Conservation (phyloP, 176 grass and related monocot genomes). For the Tillandsia fasciculata region DNA sequence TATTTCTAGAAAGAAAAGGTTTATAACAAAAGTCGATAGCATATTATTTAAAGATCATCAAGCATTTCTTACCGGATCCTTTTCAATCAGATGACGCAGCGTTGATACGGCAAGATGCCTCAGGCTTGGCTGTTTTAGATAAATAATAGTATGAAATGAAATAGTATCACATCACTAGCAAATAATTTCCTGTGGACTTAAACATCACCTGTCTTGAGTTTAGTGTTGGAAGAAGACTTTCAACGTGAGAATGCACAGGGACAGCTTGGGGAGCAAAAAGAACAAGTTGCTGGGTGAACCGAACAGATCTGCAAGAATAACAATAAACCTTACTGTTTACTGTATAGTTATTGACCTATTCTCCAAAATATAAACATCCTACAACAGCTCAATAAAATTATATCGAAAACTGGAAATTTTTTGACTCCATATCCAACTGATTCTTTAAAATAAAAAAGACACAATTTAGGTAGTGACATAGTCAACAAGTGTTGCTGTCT, state of each 20-base stretch:
- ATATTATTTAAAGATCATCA: neutral
- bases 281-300: constrained; percentile 96
- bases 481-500: constrained; percentile 78
- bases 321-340: neutral
- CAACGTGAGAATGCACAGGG: too few species aligned
- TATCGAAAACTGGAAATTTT: constrained; percentile 5
- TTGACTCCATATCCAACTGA: constrained; percentile 1
- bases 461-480: constrained; percentile 34
- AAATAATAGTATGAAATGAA: constrained; percentile 20
- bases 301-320: constrained; percentile 68
- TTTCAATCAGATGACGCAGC: constrained; percentile 82
- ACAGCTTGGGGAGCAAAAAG: constrained; percentile 99
- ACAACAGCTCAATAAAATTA: constrained; percentile 14
- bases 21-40: neutral
- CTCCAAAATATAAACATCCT: constrained; percentile 24
- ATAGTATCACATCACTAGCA: neutral
- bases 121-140: constrained; percentile 66
- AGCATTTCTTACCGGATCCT: constrained; percentile 61
- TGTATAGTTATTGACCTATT: neutral
- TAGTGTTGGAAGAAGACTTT: too few species aligned
- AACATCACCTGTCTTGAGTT: constrained; percentile 70
- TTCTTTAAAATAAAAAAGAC: constrained; percentile 24
- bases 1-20: neutral
- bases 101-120: constrained; percentile 82
- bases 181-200: neutral